Conservation (phyloP, 2,329 filamentous ascomycete species). For the Colletotrichum scovillei region DNA sequence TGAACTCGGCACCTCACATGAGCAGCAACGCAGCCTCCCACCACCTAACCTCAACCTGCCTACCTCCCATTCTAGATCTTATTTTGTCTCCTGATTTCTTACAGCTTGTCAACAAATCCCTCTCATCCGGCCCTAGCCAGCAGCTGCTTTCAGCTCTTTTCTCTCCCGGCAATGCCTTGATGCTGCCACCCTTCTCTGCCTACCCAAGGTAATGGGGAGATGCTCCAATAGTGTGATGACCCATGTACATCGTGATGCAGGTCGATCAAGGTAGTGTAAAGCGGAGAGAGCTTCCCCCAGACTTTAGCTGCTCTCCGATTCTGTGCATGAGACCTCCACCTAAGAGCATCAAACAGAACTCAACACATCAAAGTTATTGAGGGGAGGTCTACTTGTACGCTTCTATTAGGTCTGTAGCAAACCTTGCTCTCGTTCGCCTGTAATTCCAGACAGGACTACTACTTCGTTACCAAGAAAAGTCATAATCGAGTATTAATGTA, state of each 20-base stretch:
- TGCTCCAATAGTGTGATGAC: background rate
- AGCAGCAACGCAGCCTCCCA: background rate
- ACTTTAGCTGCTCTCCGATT: background rate
- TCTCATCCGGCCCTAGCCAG: background rate
- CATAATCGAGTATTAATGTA: constrained; percentile 31
- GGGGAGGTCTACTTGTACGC: background rate
- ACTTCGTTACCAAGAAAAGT: background rate
- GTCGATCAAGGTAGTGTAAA: background rate
- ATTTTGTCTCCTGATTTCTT: constrained; percentile 10
- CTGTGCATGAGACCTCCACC: background rate
- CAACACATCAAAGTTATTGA: background rate
- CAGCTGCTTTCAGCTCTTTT: background rate
- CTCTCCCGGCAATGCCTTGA: background rate
- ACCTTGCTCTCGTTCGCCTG: background rate
- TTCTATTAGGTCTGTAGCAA: background rate
- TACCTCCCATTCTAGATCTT: background rate
- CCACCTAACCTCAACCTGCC: background rate
- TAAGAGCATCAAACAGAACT: background rate
- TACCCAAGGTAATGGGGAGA: background rate
- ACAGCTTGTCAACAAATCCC: background rate
- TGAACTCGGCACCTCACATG: constrained; percentile 21
- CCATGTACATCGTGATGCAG: background rate
- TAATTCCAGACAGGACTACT: background rate
- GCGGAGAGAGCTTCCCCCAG: background rate
- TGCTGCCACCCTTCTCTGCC: background rate